phyloP scores from a whole-genome alignment of 2,329 filamentous ascomycete genomes.

The Exophiala alcalophila region DNA sequence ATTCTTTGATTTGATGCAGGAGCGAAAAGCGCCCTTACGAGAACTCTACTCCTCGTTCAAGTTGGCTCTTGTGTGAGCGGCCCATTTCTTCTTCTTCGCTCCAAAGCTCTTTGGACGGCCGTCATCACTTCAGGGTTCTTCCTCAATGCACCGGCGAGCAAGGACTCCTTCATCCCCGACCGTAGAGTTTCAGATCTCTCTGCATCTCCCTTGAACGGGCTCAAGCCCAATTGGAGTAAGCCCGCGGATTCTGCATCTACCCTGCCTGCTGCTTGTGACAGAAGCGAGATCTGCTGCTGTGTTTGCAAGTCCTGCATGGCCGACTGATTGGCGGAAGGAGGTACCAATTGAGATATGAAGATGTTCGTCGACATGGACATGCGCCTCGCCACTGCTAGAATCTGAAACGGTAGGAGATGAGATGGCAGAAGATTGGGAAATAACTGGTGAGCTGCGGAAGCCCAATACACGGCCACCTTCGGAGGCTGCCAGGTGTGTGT shows the following conservation, averaged over 20 bases:
- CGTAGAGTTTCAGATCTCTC: constrained; percentile 62
- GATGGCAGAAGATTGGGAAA: constrained; percentile 45
- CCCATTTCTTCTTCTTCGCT: constrained; percentile 18
- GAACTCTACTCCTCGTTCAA: no score
- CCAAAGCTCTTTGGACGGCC: constrained; percentile 63
- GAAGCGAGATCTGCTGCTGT: constrained; percentile 63
- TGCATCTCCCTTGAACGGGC: constrained; percentile 73
- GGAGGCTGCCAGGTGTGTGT: constrained; percentile 42
- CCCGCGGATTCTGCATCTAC: constrained; percentile 68
- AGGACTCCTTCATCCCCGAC: constrained; percentile 75
- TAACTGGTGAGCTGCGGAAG: constrained; percentile 25
- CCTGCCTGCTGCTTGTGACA: constrained; percentile 59
- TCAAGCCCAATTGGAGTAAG: constrained; percentile 73
- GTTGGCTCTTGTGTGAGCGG: constrained; percentile 14
- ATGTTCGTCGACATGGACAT: constrained; percentile 76
- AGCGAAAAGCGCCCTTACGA: no score
- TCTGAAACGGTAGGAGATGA: constrained; percentile 72
- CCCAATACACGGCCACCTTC: constrained; percentile 12
- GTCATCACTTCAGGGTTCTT: constrained; percentile 78
- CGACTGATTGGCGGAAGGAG: constrained; percentile 42
- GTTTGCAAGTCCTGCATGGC: constrained; percentile 44
- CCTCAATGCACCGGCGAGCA: constrained; percentile 81
- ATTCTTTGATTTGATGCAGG: no score
- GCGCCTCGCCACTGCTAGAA: constrained; percentile 71
- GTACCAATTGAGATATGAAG: constrained; percentile 76